Evolutionary conservation across 306 rosid species (phyloP).

Genomic region (Quercus mongolica): DNA sequence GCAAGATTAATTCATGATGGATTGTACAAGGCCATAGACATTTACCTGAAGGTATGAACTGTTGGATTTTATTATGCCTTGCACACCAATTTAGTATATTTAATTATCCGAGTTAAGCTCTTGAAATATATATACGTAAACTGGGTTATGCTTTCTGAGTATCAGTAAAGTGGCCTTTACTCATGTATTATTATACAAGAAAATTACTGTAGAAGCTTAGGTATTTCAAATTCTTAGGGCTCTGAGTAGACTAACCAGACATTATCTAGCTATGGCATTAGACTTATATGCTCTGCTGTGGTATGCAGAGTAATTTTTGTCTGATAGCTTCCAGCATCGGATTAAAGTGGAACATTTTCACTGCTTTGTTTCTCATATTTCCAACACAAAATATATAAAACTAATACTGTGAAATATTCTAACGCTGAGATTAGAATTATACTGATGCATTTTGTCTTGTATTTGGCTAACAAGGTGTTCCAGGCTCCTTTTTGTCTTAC

Average conservation of each 20-base stretch:
- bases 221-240: neutral
- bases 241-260: too few species aligned
- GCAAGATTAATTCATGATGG: constrained; percentile 85
- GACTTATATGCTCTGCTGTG: too few species aligned
- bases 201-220: neutral
- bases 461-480: neutral
- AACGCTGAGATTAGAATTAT: neutral
- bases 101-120: neutral
- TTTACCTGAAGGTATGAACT: constrained; percentile 71
- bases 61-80: neutral
- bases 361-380: neutral
- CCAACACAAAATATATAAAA: neutral
- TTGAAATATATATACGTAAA: neutral
- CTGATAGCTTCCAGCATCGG: too few species aligned
- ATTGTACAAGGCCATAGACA: constrained; percentile 70
- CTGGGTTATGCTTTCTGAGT: neutral
- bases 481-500: neutral
- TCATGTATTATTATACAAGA: neutral
- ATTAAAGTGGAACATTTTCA: neutral
- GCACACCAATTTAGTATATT: neutral
- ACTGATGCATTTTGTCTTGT: neutral
- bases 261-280: too few species aligned
- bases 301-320: too few species aligned
- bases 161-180: neutral
- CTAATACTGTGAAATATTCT: neutral